Base-by-base conservation (phyloP, 2,329 filamentous ascomycete genomes). In the Cladophialophora carrionii region DNA sequence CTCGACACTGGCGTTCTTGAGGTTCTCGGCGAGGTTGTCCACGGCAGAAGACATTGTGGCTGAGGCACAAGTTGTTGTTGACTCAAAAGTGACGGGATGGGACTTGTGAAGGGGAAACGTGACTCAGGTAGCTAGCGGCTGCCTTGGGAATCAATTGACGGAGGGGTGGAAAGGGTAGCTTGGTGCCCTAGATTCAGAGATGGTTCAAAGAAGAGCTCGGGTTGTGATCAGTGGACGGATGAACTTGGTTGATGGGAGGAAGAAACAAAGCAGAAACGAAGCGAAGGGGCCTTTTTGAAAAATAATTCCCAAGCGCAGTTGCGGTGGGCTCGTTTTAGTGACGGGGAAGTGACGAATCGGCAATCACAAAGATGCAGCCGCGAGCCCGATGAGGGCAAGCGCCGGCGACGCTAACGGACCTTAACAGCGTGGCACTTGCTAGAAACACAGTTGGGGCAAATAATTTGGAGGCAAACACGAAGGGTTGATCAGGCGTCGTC, bases 111-210 rank as follows among this genome's bases (percentile, higher is more conserved):
- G 74, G 62, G 62, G 75, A 80, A 84, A 84, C 57, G 52, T 85
- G 83, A 89, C 88, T 90, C 88, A 89, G 88, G 84, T 85, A 86
- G 75, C 75, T 77, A 71, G 70, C 76, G 75, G 77, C 75, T 79
- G 79, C 78, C 78, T 79, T 75, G 72, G 73, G 72, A 75, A 72
- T 71, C 65, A 72, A 74, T 76, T 79, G 79, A 84, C 88, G 87
- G 85, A 83, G 85, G 84, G 86, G 84, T 81, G 81, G 70, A 72
- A 78, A 92, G 90, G 90, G 90, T 92, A 90, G 90, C 90, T 92
- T 86, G 81, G 90, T 91, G 90, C 90, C 90, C 90, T 92, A 92
- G 90, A 82, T 82, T 88, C 78, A 71, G 73, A 63, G 62, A 62
- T 67, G 52, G 59, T 34, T 57, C 64, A 64, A 67, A 67, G 64